Evolutionary conservation across 495 filamentous ascomycete genomes (phyloP).

Genomic region (Aspergillus egyptiacus): DNA sequence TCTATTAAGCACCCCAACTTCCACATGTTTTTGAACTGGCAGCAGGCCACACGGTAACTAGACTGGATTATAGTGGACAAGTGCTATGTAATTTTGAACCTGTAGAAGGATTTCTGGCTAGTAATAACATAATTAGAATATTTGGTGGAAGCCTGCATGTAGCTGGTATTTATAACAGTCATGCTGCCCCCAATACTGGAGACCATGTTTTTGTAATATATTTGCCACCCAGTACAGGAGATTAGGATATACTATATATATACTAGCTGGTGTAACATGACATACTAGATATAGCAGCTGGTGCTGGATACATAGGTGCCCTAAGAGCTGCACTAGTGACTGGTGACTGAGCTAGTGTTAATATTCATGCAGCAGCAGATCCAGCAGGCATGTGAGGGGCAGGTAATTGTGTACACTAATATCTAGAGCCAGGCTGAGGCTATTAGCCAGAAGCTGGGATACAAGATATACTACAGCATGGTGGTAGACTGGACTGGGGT

Average conservation of each 20-base stretch:
- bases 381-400: neutral
- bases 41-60: neutral
- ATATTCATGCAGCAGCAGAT: conserved; percentile 1
- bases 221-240: neutral
- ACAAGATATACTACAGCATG: neutral
- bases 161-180: neutral
- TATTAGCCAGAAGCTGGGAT: neutral
- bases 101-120: neutral
- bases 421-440: neutral
- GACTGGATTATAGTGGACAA: neutral
- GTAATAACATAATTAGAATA: neutral
- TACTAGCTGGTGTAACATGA: neutral
- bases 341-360: too few species aligned
- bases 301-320: too few species aligned
- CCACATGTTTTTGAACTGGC: neutral
- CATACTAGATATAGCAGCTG: neutral
- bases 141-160: neutral
- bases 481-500: conserved; percentile 8
- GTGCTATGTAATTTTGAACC: neutral
- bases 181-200: neutral
- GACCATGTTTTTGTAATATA: neutral
- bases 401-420: conserved; percentile 13
- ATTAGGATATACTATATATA: neutral
- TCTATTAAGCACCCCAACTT: neutral
- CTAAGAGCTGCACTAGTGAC: too few species aligned